phyloP scores from a whole-genome alignment of 78 protist species.

The Dictyostelium discoideum region dicty_2.7 NC_007091.3:2152501-2153000 shows the following conservation, averaged over 20 bases:
- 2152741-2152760: conserved; percentile 86
- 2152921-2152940: conserved; percentile 79
- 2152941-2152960: conserved; percentile 20
- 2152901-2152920: conserved; percentile 96
- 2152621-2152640: conserved; percentile 89
- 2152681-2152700: conserved; percentile 81
- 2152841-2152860: conserved; percentile 74
- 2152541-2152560: conserved; percentile 83
- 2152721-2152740: conserved; percentile 82
- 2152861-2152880: conserved; percentile 87
- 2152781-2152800: conserved; percentile 90
- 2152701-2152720: conserved; percentile 94
- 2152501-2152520: conserved; percentile 98
- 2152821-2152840: conserved; percentile 90
- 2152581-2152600: conserved; percentile 97
- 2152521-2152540: conserved; percentile 90
- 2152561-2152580: conserved; percentile 89
- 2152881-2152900: conserved; percentile 93
- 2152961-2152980: conserved; percentile 27
- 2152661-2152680: conserved; percentile 83
- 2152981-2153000: conserved; percentile 81
- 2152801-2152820: conserved; percentile 80
- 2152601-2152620: conserved; percentile 99
- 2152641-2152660: conserved; percentile 6
- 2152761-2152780: conserved; percentile 95